Percentiles rank a stretch among this genome's conserved stretches.
Conservation (phyloP, 2,329 filamentous ascomycete species). For the Beauveria bassiana region DNA sequence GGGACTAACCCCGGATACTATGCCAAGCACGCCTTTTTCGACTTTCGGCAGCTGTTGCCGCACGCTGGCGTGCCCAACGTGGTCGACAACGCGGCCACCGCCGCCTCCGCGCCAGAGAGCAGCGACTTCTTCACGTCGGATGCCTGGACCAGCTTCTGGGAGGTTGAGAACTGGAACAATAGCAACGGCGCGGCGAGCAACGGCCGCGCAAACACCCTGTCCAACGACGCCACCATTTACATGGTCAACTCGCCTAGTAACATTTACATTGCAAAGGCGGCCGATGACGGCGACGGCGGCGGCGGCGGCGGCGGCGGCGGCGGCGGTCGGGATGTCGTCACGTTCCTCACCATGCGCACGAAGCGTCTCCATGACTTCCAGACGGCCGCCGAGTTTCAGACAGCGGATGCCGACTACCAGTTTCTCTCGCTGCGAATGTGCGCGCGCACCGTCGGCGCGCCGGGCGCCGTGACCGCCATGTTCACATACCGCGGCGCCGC, state of each 20-base stretch:
- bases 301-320: slow-evolving; percentile 25
- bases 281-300: slow-evolving; percentile 22
- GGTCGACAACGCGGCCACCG: slow-evolving; percentile 21
- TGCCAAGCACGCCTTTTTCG: slow-evolving; percentile 39
- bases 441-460: slow-evolving; percentile 38
- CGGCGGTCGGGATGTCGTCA: slow-evolving; percentile 25
- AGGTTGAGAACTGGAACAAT: slow-evolving; percentile 23
- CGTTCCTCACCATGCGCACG: slow-evolving; percentile 42
- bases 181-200: not conserved
- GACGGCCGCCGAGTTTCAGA: slow-evolving; percentile 40
- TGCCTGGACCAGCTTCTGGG: slow-evolving; percentile 23
- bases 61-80: slow-evolving; percentile 29
- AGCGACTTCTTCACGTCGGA: slow-evolving; percentile 32
- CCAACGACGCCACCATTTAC: slow-evolving; percentile 22
- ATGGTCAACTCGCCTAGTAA: slow-evolving; percentile 37
- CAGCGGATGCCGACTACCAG: slow-evolving; percentile 20
- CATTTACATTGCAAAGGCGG: slow-evolving; percentile 38
- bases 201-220: slow-evolving; percentile 14
- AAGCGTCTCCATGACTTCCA: slow-evolving; percentile 36
- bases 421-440: slow-evolving; percentile 38
- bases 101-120: slow-evolving; percentile 22
- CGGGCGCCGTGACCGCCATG: slow-evolving; percentile 44
- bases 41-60: slow-evolving; percentile 36
- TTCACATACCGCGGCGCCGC: slow-evolving; percentile 40
- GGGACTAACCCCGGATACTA: slow-evolving; percentile 36